Conservation (phyloP, 2,329 filamentous ascomycete species). For the Fusarium marasasianum region DNA sequence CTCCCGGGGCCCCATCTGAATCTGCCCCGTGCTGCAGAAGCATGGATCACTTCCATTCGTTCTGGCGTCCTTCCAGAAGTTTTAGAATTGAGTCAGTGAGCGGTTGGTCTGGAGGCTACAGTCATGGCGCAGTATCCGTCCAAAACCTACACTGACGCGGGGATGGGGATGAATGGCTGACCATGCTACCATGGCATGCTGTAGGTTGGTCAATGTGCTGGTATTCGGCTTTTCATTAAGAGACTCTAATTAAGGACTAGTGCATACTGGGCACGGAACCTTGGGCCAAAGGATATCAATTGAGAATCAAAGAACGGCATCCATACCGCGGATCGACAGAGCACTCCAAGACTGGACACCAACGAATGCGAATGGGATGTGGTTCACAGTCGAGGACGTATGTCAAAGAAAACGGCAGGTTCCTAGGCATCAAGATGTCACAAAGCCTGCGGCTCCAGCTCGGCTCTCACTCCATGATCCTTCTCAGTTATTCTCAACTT, state of each 20-base stretch:
- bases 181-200: neutral
- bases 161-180: constrained; percentile 3
- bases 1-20: constrained; percentile 33
- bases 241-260: constrained; percentile 12
- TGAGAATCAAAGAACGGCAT: constrained; percentile 24
- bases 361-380: neutral
- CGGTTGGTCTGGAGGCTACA: neutral
- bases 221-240: neutral
- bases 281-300: constrained; percentile 1
- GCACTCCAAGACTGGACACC: neutral
- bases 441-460: constrained; percentile 32
- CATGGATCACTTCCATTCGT: constrained; percentile 38
- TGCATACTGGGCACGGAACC: neutral
- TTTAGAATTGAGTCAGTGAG: neutral
- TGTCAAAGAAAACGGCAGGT: neutral
- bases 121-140: constrained; percentile 19
- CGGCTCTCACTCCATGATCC: constrained; percentile 19
- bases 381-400: neutral
- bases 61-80: constrained; percentile 45
- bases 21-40: constrained; percentile 38
- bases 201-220: neutral
- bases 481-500: neutral
- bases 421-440: constrained; percentile 11
- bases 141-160: constrained; percentile 8
- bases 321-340: neutral